These are phyloP conservation scores for Pseudovirgaria hyperparasitica DNA, from an alignment of 2,329 filamentous ascomycete species.

Conservation along the genomic window DNA sequence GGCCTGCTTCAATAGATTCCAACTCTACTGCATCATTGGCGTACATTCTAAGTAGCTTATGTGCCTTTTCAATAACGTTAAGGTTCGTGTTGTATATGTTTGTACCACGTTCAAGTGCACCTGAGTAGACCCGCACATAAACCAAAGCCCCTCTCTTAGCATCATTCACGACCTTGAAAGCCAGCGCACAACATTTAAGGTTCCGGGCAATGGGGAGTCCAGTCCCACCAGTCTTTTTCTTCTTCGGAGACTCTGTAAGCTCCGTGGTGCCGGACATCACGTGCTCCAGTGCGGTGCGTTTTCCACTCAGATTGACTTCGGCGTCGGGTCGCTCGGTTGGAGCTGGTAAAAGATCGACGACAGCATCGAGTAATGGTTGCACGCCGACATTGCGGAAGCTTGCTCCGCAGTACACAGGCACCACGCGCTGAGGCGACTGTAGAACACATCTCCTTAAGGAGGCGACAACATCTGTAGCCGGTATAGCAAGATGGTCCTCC, in stretches of 20 bases:
- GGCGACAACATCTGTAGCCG: conserved; percentile 52
- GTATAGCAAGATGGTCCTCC: conserved; percentile 57
- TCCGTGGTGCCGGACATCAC: no score
- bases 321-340: conserved; percentile 70
- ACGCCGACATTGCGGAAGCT: conserved; percentile 92
- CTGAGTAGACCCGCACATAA: conserved; percentile 86
- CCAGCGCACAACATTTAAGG: conserved; percentile 55
- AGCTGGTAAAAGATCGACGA: conserved; percentile 76
- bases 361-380: conserved; percentile 77
- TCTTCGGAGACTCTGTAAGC: conserved; percentile 3
- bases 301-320: conserved; percentile 64
- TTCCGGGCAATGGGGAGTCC: no score
- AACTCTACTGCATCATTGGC: conserved; percentile 80
- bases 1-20: conserved; percentile 64
- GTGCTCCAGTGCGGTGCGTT: no score
- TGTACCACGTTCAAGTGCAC: conserved; percentile 59
- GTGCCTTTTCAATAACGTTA: conserved; percentile 63
- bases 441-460: conserved; percentile 63
- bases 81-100: conserved; percentile 81
- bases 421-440: conserved; percentile 54
- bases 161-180: conserved; percentile 92
- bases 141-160: conserved; percentile 74
- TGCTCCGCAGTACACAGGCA: conserved; percentile 81
- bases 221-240: conserved; percentile 5
- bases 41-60: conserved; percentile 78